phyloP scores from a whole-genome alignment of 2,329 filamentous ascomycete species.

The Colletotrichum eleusines region DNA sequence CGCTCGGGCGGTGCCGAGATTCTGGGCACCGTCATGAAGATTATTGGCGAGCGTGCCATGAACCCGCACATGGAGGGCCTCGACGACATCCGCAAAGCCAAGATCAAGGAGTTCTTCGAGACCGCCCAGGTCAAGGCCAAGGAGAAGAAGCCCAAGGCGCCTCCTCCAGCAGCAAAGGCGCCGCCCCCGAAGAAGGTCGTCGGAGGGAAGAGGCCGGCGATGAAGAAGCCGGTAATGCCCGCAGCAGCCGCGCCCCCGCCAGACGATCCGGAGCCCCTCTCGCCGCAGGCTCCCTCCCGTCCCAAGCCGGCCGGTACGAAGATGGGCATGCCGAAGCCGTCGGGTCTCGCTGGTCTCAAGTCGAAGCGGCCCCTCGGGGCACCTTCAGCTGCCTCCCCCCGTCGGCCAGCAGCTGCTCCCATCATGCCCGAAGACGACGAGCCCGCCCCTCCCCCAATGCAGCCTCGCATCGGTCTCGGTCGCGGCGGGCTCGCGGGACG shows the following conservation, averaged over 20 bases:
- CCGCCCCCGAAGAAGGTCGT: constrained; percentile 61
- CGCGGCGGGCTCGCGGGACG: constrained; percentile 87
- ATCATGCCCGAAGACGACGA: constrained; percentile 70
- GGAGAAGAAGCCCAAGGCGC: constrained; percentile 88
- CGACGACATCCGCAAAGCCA: constrained; percentile 94
- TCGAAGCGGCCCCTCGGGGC: constrained; percentile 66
- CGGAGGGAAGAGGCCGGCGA: constrained; percentile 57
- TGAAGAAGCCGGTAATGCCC: constrained; percentile 57
- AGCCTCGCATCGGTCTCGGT: constrained; percentile 74
- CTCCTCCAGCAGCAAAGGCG: constrained; percentile 69
- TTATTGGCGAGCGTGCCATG: constrained; percentile 97
- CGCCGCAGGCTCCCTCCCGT: constrained; percentile 70
- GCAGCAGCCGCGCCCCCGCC: constrained; percentile 45
- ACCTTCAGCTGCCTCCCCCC: constrained; percentile 57
- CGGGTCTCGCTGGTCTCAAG: constrained; percentile 68
- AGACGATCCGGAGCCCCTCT: constrained; percentile 65
- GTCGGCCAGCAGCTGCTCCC: constrained; percentile 62
- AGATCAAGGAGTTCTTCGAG: constrained; percentile 93
- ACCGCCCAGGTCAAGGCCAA: constrained; percentile 63
- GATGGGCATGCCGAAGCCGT: constrained; percentile 66
- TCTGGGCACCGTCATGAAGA: constrained; percentile 96
- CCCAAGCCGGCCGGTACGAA: constrained; percentile 61
- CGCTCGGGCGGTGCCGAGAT: constrained; percentile 92
- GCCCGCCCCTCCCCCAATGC: constrained; percentile 66
- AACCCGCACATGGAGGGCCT: constrained; percentile 90